Evolutionary conservation across 345 rosid species (phyloP).

Genomic region (Nephelium lappaceum): DNA sequence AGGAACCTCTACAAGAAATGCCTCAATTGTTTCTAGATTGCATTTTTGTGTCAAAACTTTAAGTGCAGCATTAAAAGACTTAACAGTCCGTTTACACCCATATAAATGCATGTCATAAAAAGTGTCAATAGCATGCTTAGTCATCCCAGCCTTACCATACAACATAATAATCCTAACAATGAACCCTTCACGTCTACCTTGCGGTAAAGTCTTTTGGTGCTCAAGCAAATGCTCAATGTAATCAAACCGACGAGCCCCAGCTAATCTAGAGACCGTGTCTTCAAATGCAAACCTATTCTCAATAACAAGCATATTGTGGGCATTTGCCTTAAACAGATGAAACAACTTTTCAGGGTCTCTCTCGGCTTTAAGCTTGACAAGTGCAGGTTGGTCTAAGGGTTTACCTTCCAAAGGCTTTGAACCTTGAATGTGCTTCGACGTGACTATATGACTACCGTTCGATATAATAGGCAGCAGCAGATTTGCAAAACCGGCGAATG

Average conservation of each 20-base stretch:
- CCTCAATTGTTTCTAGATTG: conserved; percentile 51
- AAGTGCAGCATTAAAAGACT: conserved; percentile 77
- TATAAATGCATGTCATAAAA: conserved; percentile 59
- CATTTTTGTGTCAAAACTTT: conserved; percentile 54
- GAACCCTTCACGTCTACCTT: conserved; percentile 86
- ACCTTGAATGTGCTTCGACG: conserved; percentile 22
- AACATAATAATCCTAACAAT: conserved; percentile 77
- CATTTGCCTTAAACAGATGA: conserved; percentile 65
- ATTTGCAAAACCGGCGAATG: conserved; percentile 53
- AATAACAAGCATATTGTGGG: conserved; percentile 58
- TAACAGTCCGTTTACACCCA: conserved; percentile 67
- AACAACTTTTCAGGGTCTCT: conserved; percentile 79
- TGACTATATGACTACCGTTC: conserved; percentile 18
- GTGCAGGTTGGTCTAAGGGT: conserved; percentile 62
- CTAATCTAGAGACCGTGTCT: conserved; percentile 71
- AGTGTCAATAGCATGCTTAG: conserved; percentile 62
- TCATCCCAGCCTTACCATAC: conserved; percentile 85
- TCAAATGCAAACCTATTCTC: conserved; percentile 76
- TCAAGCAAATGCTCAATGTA: conserved; percentile 75
- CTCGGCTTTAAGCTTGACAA: conserved; percentile 71
- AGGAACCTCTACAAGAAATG: conserved; percentile 45
- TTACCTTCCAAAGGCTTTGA: conserved; percentile 44
- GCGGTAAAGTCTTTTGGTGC: conserved; percentile 79
- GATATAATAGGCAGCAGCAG: conserved; percentile 38
- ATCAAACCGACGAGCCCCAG: conserved; percentile 72